phyloP scores from a whole-genome alignment of 1,284 basidiomycete species.

The Pyrrhoderma lamaoense region DNA sequence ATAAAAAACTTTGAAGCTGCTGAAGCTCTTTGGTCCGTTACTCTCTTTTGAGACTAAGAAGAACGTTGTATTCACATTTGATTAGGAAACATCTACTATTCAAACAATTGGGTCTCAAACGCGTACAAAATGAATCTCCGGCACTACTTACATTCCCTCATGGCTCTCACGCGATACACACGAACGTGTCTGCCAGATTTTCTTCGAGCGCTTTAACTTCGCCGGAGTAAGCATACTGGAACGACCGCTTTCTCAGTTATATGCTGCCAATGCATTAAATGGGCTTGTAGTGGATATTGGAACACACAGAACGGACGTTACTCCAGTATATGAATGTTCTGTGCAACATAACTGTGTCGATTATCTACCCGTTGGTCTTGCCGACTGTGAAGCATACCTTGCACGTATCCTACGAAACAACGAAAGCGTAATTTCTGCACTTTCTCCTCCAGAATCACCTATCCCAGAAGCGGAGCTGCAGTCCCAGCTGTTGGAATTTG shows the following conservation, averaged over 20 bases:
- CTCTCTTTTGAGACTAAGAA: slow-evolving; percentile 8
- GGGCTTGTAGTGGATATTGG: slow-evolving; percentile 87
- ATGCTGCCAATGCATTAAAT: slow-evolving; percentile 70
- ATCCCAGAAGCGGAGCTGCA: slow-evolving; percentile 37
- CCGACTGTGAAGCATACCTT: slow-evolving; percentile 72
- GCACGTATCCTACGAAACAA: slow-evolving; percentile 63
- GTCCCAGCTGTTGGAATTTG: slow-evolving; percentile 47
- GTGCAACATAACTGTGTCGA: slow-evolving; percentile 55
- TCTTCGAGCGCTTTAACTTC: slow-evolving; percentile 95
- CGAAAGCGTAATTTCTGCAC: slow-evolving; percentile 50
- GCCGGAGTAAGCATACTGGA: slow-evolving; percentile 82
- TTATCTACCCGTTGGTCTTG: slow-evolving; percentile 57
- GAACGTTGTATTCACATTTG: slow-evolving; percentile 4
- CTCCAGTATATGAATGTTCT: slow-evolving; percentile 76
- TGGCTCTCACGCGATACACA: slow-evolving; percentile 65
- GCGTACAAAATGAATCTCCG: slow-evolving; percentile 83
- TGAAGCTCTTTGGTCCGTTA: slow-evolving; percentile 80
- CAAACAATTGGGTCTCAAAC: slow-evolving; percentile 66
- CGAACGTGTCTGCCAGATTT: slow-evolving; percentile 77
- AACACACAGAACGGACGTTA: slow-evolving; percentile 66
- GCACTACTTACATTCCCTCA: slow-evolving; percentile 69
- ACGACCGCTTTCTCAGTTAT: slow-evolving; percentile 79
- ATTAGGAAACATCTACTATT: slow-evolving; percentile 82
- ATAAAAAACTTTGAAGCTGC: slow-evolving; percentile 85
- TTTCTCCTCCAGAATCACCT: slow-evolving; percentile 46